These are phyloP conservation scores for Bothia castanella DNA, from an alignment of 1,284 basidiomycete species.

Conservation along the genomic window DNA sequence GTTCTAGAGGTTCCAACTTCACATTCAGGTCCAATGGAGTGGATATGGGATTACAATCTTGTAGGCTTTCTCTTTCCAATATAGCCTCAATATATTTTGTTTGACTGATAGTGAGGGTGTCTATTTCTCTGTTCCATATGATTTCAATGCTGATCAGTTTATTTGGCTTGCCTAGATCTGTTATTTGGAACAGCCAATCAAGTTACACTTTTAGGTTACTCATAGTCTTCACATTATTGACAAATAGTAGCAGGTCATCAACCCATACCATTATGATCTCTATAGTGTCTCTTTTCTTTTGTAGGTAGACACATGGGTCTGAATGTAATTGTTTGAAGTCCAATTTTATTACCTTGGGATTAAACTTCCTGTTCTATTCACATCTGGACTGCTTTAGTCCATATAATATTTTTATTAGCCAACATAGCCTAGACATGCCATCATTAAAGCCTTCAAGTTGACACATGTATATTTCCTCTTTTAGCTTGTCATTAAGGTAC, in stretches of 20 bases:
- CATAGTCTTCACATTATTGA: not conserved
- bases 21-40: not conserved
- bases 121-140: not conserved
- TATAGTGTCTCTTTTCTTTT: not conserved
- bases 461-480: conserved; percentile 40
- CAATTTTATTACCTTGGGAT: not conserved
- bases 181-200: not conserved
- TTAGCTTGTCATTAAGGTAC: conserved; percentile 36
- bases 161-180: not conserved
- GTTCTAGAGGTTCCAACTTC: not conserved
- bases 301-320: conserved; percentile 7
- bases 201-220: not conserved
- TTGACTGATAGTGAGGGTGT: not conserved
- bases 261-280: conserved; percentile 12
- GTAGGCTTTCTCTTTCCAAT: not conserved
- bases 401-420: conserved; percentile 23
- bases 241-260: conserved; percentile 9
- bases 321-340: not conserved
- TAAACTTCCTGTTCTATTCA: conserved; percentile 23
- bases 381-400: conserved; percentile 29
- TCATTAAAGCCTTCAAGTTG: conserved; percentile 34
- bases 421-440: conserved; percentile 12
- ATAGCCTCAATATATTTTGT: conserved; percentile 6
- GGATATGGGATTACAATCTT: not conserved
- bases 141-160: conserved; percentile 7